Evolutionary conservation across 306 rosid genomes (phyloP).

Genomic region (Corylus avellana): DNA sequence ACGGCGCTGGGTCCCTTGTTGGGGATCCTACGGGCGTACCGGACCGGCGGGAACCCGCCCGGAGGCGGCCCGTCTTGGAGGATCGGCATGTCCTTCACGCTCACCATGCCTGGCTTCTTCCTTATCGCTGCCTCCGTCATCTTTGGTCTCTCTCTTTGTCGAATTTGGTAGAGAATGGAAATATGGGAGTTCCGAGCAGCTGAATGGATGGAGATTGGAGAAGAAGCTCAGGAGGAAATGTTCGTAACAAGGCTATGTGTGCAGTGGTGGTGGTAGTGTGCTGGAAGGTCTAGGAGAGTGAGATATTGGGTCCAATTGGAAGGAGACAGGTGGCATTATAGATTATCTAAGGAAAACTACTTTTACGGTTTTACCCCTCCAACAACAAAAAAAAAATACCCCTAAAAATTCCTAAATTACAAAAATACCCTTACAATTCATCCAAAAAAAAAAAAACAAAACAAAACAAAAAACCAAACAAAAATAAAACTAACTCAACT

Average conservation of each 20-base stretch:
- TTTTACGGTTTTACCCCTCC: too few species aligned
- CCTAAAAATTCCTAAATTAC: too few species aligned
- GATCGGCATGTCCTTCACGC: conserved; percentile 98
- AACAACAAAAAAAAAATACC: too few species aligned
- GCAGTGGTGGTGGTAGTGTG: neutral
- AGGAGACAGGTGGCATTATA: neutral
- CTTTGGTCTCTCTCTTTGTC: conserved; percentile 17
- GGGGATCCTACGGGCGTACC: conserved; percentile 98
- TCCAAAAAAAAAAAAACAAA: too few species aligned
- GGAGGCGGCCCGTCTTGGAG: conserved; percentile 99
- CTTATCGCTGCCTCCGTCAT: conserved; percentile 95
- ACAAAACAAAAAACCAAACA: too few species aligned
- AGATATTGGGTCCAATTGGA: neutral
- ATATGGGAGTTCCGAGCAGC: neutral
- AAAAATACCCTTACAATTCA: too few species aligned
- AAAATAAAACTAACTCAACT: too few species aligned
- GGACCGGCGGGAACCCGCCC: conserved; percentile 94
- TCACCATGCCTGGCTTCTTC: conserved; percentile 96
- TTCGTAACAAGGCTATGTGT: neutral
- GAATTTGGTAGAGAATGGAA: neutral
- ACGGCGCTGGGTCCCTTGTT: conserved; percentile 86
- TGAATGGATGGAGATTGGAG: neutral
- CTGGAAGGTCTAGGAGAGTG: neutral
- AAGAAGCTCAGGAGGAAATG: neutral
- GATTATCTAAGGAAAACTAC: too few species aligned